A percentile compares a stretch with the other conserved stretches of the same genome.
Evolutionary conservation across 2,329 filamentous ascomycete species (phyloP).

Genomic region (Diplodia seriata): DNA sequence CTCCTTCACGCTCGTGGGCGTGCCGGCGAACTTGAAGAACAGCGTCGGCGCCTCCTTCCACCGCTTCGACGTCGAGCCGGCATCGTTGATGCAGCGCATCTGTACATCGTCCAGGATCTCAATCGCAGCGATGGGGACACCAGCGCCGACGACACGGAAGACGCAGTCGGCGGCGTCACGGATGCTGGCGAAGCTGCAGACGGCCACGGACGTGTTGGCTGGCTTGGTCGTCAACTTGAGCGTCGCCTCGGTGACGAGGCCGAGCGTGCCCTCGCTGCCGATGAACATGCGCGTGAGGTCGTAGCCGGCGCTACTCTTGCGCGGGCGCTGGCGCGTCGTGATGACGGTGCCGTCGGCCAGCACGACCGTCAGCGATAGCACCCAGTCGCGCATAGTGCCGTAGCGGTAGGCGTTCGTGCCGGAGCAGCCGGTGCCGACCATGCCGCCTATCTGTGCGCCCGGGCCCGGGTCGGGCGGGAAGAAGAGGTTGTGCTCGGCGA

Average conservation of each 20-base stretch:
- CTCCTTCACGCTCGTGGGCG: slow-evolving; percentile 74
- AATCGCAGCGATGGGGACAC: slow-evolving; percentile 86
- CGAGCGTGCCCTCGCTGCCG: slow-evolving; percentile 89
- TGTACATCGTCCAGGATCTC: slow-evolving; percentile 93
- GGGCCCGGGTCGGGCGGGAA: slow-evolving; percentile 92
- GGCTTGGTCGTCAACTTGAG: slow-evolving; percentile 86
- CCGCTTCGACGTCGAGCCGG: slow-evolving; percentile 66
- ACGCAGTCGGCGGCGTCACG: slow-evolving; percentile 80
- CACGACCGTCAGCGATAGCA: slow-evolving; percentile 83
- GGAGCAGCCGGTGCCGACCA: slow-evolving; percentile 77
- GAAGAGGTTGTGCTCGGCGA: slow-evolving; percentile 76
- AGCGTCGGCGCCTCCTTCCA: slow-evolving; percentile 76
- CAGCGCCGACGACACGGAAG: slow-evolving; percentile 77
- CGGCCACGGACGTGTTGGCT: slow-evolving; percentile 79
- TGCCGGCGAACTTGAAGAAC: slow-evolving; percentile 79
- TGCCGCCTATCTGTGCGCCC: slow-evolving; percentile 89
- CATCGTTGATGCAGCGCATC: slow-evolving; percentile 76
- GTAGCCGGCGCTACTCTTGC: slow-evolving; percentile 91
- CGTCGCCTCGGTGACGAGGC: slow-evolving; percentile 88
- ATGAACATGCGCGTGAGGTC: slow-evolving; percentile 90
- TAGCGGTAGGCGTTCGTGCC: slow-evolving; percentile 93
- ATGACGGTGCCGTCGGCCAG: slow-evolving; percentile 89
- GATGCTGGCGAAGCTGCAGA: slow-evolving; percentile 69
- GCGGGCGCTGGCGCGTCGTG: slow-evolving; percentile 84
- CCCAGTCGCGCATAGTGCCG: slow-evolving; percentile 95